phyloP scores from a whole-genome alignment of 177 flowering plant genomes.

The Vitis hybrid region DNA sequence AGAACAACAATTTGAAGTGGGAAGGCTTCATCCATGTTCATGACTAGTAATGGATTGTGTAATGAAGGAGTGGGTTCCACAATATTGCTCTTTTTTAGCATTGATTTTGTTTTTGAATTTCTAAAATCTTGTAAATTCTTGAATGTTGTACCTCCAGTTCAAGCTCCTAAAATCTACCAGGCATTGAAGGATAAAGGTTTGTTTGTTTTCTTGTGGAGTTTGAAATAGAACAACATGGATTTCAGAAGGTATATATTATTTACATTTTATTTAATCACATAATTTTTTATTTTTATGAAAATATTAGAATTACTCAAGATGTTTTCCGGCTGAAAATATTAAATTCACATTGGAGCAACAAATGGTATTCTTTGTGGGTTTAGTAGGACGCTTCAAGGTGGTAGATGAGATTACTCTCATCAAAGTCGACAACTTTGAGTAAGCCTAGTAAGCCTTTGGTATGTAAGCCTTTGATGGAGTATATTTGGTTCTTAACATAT shows the following conservation, averaged over 20 bases:
- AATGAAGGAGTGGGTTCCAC: too few species aligned
- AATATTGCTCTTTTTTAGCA: too few species aligned
- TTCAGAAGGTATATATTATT: slow-evolving; percentile 69
- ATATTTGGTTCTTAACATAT: too few species aligned
- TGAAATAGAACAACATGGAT: slow-evolving; percentile 97
- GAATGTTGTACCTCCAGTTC: slow-evolving; percentile 85
- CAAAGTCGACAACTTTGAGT: too few species aligned
- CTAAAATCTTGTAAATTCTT: neutral
- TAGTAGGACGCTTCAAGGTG: slow-evolving; percentile 5
- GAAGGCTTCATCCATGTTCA: too few species aligned
- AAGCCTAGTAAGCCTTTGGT: too few species aligned
- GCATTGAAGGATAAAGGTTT: slow-evolving; percentile 87
- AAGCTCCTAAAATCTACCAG: slow-evolving; percentile 73
- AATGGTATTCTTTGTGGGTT: slow-evolving; percentile 92
- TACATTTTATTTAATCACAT: neutral
- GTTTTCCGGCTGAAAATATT: slow-evolving; percentile 54
- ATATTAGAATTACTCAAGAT: neutral
- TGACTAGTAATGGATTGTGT: too few species aligned
- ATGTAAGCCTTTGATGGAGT: too few species aligned
- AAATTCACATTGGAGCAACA: slow-evolving; percentile 93
- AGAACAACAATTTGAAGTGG: too few species aligned
- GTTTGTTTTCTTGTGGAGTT: slow-evolving; percentile 89
- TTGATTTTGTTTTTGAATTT: too few species aligned
- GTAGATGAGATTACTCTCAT: too few species aligned
- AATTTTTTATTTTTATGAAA: neutral